Evolutionary conservation across 1,284 basidiomycete species (phyloP).

Genomic region (Gastroboletus turbinatus): DNA sequence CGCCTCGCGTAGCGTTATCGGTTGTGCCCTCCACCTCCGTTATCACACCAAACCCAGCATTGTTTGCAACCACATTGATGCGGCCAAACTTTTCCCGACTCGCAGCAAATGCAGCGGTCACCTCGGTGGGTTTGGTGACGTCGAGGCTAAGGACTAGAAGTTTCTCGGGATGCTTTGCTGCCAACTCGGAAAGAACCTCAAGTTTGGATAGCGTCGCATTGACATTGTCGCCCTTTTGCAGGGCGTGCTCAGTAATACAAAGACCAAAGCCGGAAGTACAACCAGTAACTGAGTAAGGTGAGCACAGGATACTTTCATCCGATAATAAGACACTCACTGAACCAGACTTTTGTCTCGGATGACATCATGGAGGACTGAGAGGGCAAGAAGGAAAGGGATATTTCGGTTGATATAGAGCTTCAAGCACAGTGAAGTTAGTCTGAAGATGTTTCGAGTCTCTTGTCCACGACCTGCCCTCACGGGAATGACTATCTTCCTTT

Average conservation of each 20-base stretch:
- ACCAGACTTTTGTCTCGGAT: conserved; percentile 23
- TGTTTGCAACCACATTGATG: conserved; percentile 46
- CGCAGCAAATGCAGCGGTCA: conserved; percentile 34
- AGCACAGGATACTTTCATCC: background rate
- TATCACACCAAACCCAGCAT: conserved; percentile 28
- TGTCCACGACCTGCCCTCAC: no score
- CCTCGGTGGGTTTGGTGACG: conserved; percentile 31
- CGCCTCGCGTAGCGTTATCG: conserved; percentile 23
- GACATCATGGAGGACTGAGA: background rate
- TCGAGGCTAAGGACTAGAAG: conserved; percentile 42
- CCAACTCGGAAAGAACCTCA: conserved; percentile 28
- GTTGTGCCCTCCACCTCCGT: conserved; percentile 15
- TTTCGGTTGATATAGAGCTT: background rate
- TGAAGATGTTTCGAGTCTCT: no score
- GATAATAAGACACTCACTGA: conserved; percentile 11
- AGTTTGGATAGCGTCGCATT: conserved; percentile 37
- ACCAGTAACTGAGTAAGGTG: conserved; percentile 21
- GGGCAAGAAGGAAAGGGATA: background rate
- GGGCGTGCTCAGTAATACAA: conserved; percentile 10
- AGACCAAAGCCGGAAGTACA: conserved; percentile 27
- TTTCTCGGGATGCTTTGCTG: conserved; percentile 21
- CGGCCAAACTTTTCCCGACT: conserved; percentile 36
- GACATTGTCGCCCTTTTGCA: conserved; percentile 36
- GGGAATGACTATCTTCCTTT: no score
- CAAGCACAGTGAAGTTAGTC: background rate